A percentile compares a stretch with the other conserved stretches of the same genome.
These are phyloP conservation scores for Pseudovirgaria hyperparasitica DNA, from an alignment of 2,329 filamentous ascomycete genomes.

Conservation along the genomic window DNA sequence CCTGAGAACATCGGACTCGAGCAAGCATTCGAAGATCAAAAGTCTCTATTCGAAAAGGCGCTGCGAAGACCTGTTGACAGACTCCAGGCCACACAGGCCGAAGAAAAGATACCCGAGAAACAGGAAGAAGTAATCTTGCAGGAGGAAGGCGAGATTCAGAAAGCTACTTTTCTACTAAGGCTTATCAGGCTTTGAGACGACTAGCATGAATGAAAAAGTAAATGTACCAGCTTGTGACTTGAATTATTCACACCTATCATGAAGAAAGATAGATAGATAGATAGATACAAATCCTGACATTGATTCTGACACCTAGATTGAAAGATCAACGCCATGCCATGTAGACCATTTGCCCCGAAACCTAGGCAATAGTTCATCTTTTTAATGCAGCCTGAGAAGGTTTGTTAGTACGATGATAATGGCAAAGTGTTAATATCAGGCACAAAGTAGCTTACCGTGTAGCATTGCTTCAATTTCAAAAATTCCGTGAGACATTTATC, in stretches of 20 bases:
- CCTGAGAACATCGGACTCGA: slow-evolving; percentile 63
- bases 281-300: too few relatives aligned
- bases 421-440: slow-evolving; percentile 1
- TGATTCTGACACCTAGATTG: not conserved
- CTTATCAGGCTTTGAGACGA: slow-evolving; percentile 54
- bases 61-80: slow-evolving; percentile 66
- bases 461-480: slow-evolving; percentile 73
- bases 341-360: not conserved
- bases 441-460: slow-evolving; percentile 46
- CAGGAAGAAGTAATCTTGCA: slow-evolving; percentile 52
- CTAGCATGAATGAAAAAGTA: too few relatives aligned
- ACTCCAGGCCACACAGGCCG: slow-evolving; percentile 46
- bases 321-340: too few relatives aligned
- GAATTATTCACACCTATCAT: not conserved
- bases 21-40: slow-evolving; percentile 56
- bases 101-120: slow-evolving; percentile 44
- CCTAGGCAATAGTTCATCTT: not conserved
- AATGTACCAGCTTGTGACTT: not conserved
- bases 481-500: slow-evolving; percentile 86
- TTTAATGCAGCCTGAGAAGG: too few relatives aligned
- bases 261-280: slow-evolving; percentile 1
- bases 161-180: slow-evolving; percentile 66
- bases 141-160: slow-evolving; percentile 77
- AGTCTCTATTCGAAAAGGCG: slow-evolving; percentile 59
- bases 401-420: slow-evolving; percentile 4